A percentile compares a stretch with the other conserved stretches of the same genome.
Conservation (phyloP, 2,329 filamentous ascomycete genomes). For the Alternaria panax region DNA sequence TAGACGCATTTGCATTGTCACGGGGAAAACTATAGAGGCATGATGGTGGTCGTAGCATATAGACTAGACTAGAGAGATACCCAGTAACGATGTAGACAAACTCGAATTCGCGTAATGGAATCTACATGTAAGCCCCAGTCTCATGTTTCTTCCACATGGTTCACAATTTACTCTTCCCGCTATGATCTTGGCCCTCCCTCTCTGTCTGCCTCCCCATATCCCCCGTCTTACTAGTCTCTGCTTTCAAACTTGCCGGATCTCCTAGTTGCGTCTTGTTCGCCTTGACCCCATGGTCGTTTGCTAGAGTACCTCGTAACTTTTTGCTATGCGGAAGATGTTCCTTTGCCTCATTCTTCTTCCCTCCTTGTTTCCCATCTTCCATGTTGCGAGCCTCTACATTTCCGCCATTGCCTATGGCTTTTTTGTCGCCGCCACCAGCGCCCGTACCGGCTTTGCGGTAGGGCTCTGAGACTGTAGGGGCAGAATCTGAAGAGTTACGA, state of each 20-base stretch:
- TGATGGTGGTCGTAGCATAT: constrained; percentile 1
- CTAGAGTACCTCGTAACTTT: constrained; percentile 35
- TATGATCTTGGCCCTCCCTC: constrained; percentile 28
- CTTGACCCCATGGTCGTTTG: constrained; percentile 25
- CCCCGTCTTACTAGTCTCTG: constrained; percentile 34
- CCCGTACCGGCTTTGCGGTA: constrained; percentile 9
- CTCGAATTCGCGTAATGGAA: background rate
- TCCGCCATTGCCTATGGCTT: constrained; percentile 6
- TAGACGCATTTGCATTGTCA: background rate
- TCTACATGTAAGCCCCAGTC: background rate
- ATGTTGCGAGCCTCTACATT: background rate
- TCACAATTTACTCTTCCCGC: constrained; percentile 29
- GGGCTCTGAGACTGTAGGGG: constrained; percentile 12
- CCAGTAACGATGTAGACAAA: constrained; percentile 11
- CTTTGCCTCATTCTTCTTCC: constrained; percentile 8
- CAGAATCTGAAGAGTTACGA: constrained; percentile 21
- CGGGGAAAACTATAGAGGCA: constrained; percentile 2
- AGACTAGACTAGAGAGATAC: constrained; percentile 29
- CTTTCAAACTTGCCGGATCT: constrained; percentile 41
- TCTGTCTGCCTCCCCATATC: constrained; percentile 25
- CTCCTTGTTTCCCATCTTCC: background rate
- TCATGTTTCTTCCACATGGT: background rate
- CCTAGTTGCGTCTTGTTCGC: constrained; percentile 40
- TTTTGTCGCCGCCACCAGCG: constrained; percentile 11
- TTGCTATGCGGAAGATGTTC: constrained; percentile 32